phyloP scores from a whole-genome alignment of 495 filamentous ascomycete species.

The Aspergillus homomorphus region DNA sequence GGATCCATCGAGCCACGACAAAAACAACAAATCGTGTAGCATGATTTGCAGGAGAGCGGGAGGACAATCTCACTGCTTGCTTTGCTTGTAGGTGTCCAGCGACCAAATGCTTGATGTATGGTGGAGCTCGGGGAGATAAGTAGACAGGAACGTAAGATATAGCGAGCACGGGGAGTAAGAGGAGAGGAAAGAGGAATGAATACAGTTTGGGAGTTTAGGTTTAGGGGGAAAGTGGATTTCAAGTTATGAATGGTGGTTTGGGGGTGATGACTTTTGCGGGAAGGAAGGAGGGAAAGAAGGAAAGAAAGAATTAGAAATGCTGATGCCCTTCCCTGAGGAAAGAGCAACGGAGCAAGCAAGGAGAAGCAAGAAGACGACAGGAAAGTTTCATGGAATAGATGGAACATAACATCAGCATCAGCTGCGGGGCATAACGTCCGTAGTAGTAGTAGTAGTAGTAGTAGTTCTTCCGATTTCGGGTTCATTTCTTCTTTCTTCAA shows the following conservation, averaged over 20 bases:
- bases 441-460: too few relatives aligned
- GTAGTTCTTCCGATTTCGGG: conserved; percentile 16
- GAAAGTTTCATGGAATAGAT: not conserved
- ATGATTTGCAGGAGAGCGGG: not conserved
- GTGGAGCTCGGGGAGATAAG: conserved; percentile 8
- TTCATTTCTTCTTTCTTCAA: conserved; percentile 16
- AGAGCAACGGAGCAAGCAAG: not conserved
- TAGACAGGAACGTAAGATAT: conserved; percentile 6
- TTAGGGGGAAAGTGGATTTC: conserved; percentile 5
- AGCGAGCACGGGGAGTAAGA: not conserved
- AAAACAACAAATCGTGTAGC: not conserved
- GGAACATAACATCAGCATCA: not conserved
- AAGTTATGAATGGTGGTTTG: not conserved
- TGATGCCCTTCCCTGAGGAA: not conserved
- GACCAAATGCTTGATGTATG: not conserved
- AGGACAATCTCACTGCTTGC: too few relatives aligned
- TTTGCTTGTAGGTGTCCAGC: not conserved
- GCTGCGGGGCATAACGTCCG: conserved; percentile 10
- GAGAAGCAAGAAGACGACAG: not conserved
- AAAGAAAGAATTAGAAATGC: conserved; percentile 2
- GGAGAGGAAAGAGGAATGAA: not conserved
- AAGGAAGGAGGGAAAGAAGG: conserved; percentile 1
- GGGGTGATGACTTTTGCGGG: not conserved
- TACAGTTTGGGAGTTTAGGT: not conserved
- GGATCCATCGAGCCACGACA: not conserved